Base-by-base conservation (phyloP, 2,329 filamentous ascomycete genomes). In the Pseudogymnoascus sp. region DNA sequence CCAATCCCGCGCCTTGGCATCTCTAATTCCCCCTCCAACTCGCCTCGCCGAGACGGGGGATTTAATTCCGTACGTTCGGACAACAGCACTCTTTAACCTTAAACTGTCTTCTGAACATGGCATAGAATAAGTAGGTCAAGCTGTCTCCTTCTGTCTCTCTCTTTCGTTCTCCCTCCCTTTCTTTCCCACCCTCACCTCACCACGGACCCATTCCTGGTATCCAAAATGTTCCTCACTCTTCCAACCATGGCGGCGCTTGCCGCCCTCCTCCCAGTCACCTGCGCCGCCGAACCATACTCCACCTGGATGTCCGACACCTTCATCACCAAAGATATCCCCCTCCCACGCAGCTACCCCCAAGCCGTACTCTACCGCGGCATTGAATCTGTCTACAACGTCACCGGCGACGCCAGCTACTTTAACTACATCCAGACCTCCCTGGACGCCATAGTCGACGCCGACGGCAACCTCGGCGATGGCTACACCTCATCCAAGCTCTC, bases 401-500 rank as follows among this genome's bases (percentile, higher is more conserved):
- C 75, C 12, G 67, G 74, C 28, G 76, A 82, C 65, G 66, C 73
- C 59, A 74, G 72, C 1, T 75, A 82, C 18, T 70, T 73, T 20
- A 66, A 75, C 12, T 80, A 76, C 68, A 76, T 78, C 61, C 75
- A 76, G 4, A 70, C 68, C 2, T 75, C 78, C 59, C 74, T 83
- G 37, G 78, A 80, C 58, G 71, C 73, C 0, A 72, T 82, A 6
- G 75, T 83, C 2, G 66, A 73, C 1, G 66, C 71, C n/a, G 70
- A 81, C 39, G 81, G 81, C 11, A 77, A 75, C 4, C 41, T 65
- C n/a, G 71, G 82, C 61, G 69, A 71, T 12, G 72, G 73, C 15
- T 83, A 79, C 73, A 73, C 79, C 60, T 69, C 75, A 12, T 70
- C 70, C 2, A 77, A 75, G 66, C 79, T 82, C 71, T 80, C 78